These are phyloP conservation scores for Penicillium tannophilum DNA, from an alignment of 495 filamentous ascomycete species.

Conservation along the genomic window DNA sequence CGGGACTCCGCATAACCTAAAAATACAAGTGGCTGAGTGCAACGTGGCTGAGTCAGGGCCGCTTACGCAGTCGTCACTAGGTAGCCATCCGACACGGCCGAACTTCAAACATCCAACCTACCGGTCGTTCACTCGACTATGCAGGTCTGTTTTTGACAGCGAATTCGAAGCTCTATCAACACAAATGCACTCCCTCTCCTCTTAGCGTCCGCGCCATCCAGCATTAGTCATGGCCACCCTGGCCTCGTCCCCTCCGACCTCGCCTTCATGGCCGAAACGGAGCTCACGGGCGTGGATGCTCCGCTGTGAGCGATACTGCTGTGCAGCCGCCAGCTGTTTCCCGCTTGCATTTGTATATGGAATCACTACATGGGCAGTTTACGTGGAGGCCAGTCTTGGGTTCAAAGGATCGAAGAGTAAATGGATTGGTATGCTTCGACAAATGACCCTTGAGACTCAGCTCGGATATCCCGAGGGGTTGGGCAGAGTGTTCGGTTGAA, in stretches of 20 bases:
- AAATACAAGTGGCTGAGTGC: conserved; percentile 17
- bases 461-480: neutral
- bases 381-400: conserved; percentile 79
- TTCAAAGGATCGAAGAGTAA: conserved; percentile 53
- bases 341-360: conserved; percentile 88
- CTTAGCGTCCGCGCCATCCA: conserved; percentile 12
- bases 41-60: conserved; percentile 21
- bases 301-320: conserved; percentile 82
- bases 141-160: conserved; percentile 11
- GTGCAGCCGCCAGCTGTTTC: conserved; percentile 76
- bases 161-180: neutral
- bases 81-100: neutral
- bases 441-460: neutral
- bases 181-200: conserved; percentile 5
- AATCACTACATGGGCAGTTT: conserved; percentile 86
- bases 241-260: conserved; percentile 44
- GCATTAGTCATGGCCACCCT: conserved; percentile 43
- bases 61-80: conserved; percentile 13
- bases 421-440: conserved; percentile 65
- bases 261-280: conserved; percentile 53
- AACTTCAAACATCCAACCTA: neutral
- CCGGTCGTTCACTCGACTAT: conserved; percentile 10
- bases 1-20: conserved; percentile 6
- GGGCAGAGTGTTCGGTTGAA: neutral
- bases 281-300: conserved; percentile 65